Conservation (phyloP, 805 yeast genomes). For the Saturnispora saitoi region DNA sequence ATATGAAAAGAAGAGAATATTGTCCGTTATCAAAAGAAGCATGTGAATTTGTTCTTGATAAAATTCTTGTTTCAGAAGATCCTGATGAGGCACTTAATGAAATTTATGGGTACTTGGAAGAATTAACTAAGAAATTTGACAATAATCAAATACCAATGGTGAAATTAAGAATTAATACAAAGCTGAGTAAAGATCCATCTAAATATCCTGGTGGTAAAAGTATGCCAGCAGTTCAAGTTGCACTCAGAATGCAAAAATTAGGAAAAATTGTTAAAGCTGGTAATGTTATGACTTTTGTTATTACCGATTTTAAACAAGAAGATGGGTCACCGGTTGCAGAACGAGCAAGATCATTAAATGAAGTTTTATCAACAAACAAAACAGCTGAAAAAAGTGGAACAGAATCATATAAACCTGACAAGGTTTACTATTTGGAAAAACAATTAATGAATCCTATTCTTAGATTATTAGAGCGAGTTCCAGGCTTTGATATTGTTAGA, state of each 20-base stretch:
- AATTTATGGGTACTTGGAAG: conserved; percentile 64
- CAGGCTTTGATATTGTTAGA: conserved; percentile 75
- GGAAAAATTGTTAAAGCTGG: conserved; percentile 88
- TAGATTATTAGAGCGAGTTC: conserved; percentile 74
- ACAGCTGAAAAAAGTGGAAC: conserved; percentile 19
- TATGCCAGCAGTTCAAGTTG: conserved; percentile 86
- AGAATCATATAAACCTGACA: conserved; percentile 53
- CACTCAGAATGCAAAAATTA: conserved; percentile 65
- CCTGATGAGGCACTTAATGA: conserved; percentile 67
- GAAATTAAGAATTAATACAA: conserved; percentile 75
- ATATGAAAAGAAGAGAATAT: conserved; percentile 93
- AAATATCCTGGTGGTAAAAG: conserved; percentile 74
- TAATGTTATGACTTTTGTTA: conserved; percentile 79
- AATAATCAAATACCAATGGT: conserved; percentile 54
- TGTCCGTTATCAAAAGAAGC: conserved; percentile 88
- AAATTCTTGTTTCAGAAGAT: conserved; percentile 63
- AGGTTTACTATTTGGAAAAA: conserved; percentile 71
- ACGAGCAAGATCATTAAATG: conserved; percentile 76
- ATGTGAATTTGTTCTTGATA: conserved; percentile 64
- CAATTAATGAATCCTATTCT: conserved; percentile 89
- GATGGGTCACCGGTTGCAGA: conserved; percentile 49
- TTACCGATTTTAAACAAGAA: conserved; percentile 41
- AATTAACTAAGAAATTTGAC: conserved; percentile 47
- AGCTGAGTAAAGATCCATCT: conserved; percentile 79
- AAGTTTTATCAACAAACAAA: conserved; percentile 43